Base-by-base conservation (phyloP, 305 asterid genomes). In the Coffea humblotiana region DNA sequence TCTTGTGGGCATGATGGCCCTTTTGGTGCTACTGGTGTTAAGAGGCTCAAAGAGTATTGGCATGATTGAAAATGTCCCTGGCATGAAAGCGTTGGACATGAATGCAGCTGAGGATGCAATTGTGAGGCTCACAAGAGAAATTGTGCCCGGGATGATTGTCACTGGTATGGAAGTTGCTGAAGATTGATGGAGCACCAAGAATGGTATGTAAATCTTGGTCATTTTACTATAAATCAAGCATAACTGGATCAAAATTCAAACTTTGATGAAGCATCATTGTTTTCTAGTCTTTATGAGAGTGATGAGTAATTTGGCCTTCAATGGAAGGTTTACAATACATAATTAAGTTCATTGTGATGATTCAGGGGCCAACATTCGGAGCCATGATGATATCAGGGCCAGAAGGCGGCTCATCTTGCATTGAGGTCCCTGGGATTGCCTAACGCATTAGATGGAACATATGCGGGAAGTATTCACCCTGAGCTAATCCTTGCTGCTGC, bases 111-210 rank as follows among this genome's bases (percentile, higher is more conserved):
- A 95, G 87, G 99, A 95, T 75, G 99, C 97, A 16, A 95, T 95
- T 18, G 98, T 95, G 37, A 86, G 86, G 83, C 92, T 92, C 9
- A 95, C 98, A 0, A 84, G 99, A 77, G 98, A 95, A 85, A 83
- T 95, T 15, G 99, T 95, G 6, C 99, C 99, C 0, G 99, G 99
- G 5, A 95, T 95, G 98, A 94, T 95, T 49, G 98, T 95, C 7
- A 94, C 99, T 3, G 99, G 99, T 35, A 95, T 95, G 99, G 99
- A 95, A 83, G 99, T 95, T 35, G 99, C 99, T 0, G 99, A 95
- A 95, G 58, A 95, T 95, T 61, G 98, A 95, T 68, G 99, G 99
- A 35, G 82, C 99, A 18, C 99, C 99, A 6, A 89, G 99, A 86
- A 95, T 95, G 99, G 99, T 95, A 82, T n/a, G 32, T 9, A n/a